Conservation (phyloP, 768 basidiomycete species). For the Mycena galopus region DNA sequence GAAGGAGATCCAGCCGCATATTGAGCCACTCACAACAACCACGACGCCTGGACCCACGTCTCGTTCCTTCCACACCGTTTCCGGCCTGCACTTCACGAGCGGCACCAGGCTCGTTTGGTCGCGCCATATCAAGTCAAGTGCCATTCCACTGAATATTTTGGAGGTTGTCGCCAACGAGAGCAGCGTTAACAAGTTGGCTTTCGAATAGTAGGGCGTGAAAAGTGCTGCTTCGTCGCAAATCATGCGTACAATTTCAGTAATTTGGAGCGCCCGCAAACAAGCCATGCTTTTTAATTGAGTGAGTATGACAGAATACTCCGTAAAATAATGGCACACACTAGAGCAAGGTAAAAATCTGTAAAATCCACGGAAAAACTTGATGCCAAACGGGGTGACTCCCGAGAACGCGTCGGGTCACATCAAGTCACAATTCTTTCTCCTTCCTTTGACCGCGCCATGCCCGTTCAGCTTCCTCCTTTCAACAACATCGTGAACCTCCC, state of each 20-base stretch:
- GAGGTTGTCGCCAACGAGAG: slow-evolving; percentile 12
- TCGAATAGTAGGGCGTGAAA: too few species aligned
- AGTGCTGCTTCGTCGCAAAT: slow-evolving; percentile 12
- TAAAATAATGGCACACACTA: too few species aligned
- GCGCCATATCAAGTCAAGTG: slow-evolving; percentile 17
- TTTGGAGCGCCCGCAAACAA: slow-evolving; percentile 16
- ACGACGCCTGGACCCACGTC: background rate
- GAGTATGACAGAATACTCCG: too few species aligned
- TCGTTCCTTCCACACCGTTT: slow-evolving; percentile 25
- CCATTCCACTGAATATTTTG: slow-evolving; percentile 14
- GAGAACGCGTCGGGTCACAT: too few species aligned
- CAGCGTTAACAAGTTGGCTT: background rate
- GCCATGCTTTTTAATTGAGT: background rate
- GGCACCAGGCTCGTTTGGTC: background rate
- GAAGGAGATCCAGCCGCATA: background rate
- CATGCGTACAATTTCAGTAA: slow-evolving; percentile 25
- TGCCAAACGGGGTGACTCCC: too few species aligned
- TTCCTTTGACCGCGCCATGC: too few species aligned
- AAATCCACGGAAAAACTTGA: too few species aligned
- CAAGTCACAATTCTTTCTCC: too few species aligned
- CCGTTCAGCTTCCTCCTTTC: too few species aligned
- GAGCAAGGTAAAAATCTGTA: too few species aligned
- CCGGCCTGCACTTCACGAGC: slow-evolving; percentile 31
- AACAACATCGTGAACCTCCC: too few species aligned
- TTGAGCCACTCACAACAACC: slow-evolving; percentile 17